Conservation (phyloP, 441 rosid species). For the Omphalea diandra region DNA sequence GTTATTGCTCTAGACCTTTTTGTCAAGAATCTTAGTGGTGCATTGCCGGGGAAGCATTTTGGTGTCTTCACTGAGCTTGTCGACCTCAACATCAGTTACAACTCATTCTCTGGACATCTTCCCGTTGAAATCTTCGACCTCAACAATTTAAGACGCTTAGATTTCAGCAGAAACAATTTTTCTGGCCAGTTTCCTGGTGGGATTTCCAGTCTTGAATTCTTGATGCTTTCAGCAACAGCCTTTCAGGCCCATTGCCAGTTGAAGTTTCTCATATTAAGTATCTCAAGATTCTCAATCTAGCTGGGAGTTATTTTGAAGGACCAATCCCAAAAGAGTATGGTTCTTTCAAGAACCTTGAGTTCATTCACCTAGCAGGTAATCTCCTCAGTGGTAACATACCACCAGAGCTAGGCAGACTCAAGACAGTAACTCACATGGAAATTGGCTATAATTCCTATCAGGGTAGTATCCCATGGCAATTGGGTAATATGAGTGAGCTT, state of each 20-base stretch:
- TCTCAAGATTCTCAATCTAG: conserved; percentile 76
- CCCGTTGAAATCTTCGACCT: conserved; percentile 60
- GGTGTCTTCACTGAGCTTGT: conserved; percentile 55
- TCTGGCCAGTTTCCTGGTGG: conserved; percentile 63
- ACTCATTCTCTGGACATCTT: conserved; percentile 69
- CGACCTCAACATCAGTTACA: conserved; percentile 75
- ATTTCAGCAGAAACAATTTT: conserved; percentile 84
- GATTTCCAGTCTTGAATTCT: conserved; percentile 47
- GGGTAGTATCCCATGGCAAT: conserved; percentile 73
- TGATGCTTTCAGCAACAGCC: conserved; percentile 91
- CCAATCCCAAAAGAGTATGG: conserved; percentile 77
- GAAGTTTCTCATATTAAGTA: conserved; percentile 49
- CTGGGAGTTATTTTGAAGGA: conserved; percentile 90
- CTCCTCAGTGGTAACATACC: conserved; percentile 60
- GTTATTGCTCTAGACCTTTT: conserved; percentile 63
- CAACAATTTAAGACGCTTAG: conserved; percentile 54
- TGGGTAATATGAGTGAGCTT: conserved; percentile 73
- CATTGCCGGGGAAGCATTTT: conserved; percentile 46
- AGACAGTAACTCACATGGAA: conserved; percentile 81
- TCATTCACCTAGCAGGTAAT: conserved; percentile 88
- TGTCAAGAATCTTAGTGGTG: conserved; percentile 60
- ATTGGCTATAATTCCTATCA: conserved; percentile 83
- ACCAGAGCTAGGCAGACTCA: conserved; percentile 62
- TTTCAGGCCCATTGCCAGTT: conserved; percentile 70
- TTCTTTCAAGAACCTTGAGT: conserved; percentile 62